Evolutionary conservation across 768 basidiomycete genomes (phyloP).

Genomic region (Macrolepiota dolichaula): DNA sequence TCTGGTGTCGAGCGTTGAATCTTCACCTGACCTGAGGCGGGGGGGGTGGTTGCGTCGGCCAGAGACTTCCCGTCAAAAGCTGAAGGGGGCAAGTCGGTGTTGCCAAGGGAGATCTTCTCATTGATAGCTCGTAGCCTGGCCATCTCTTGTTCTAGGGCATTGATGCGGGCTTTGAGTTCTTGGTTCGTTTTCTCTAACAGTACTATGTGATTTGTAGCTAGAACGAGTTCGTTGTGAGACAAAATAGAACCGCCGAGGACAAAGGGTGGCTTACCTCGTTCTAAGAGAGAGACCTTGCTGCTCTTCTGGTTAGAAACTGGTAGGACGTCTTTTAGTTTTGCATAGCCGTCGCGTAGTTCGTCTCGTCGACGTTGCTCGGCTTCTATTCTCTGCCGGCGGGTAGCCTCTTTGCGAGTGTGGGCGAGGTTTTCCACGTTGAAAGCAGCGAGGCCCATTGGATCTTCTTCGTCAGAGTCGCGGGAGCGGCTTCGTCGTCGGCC

Average conservation of each 20-base stretch:
- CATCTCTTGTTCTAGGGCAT: constrained; percentile 65
- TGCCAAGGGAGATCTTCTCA: constrained; percentile 77
- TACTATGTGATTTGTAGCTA: constrained; percentile 80
- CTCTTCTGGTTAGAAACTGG: constrained; percentile 88
- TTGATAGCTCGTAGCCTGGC: constrained; percentile 69
- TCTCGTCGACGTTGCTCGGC: constrained; percentile 88
- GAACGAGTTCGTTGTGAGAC: constrained; percentile 2
- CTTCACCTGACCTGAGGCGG: constrained; percentile 49
- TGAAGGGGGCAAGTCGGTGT: constrained; percentile 56
- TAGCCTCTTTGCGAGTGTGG: constrained; percentile 79
- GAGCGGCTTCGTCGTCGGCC: constrained; percentile 68
- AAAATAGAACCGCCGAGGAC: constrained; percentile 12
- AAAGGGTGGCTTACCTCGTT: constrained; percentile 60
- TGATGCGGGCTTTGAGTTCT: constrained; percentile 66
- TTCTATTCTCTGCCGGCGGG: constrained; percentile 79
- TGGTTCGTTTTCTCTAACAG: constrained; percentile 70
- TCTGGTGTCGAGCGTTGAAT: constrained; percentile 63
- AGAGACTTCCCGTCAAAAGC: constrained; percentile 46
- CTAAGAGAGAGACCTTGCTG: constrained; percentile 85
- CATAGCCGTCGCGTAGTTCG: constrained; percentile 88
- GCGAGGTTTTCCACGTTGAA: constrained; percentile 66
- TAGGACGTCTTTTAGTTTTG: constrained; percentile 81
- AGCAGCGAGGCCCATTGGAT: constrained; percentile 57
- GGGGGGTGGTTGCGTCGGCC: constrained; percentile 42
- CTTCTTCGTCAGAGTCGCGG: constrained; percentile 77